Evolutionary conservation across 1,139 yeast species (phyloP).

Genomic region (Candida sanyaensis): DNA sequence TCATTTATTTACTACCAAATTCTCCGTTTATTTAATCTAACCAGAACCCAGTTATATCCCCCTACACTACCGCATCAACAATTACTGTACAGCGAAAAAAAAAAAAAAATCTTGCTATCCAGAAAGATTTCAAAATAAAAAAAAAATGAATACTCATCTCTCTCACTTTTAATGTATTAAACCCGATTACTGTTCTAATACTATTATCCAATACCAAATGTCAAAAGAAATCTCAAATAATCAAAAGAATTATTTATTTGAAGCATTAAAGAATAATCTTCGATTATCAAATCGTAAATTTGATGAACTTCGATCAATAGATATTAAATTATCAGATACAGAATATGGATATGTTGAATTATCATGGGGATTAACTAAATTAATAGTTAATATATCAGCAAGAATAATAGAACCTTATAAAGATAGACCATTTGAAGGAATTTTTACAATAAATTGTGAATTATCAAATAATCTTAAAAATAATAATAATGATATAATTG

Average conservation of each 20-base stretch:
- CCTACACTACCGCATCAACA: too few relatives aligned
- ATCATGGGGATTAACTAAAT: conserved; percentile 69
- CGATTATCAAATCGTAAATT: conserved; percentile 72
- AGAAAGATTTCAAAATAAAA: too few relatives aligned
- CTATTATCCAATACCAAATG: too few relatives aligned
- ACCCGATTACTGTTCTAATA: too few relatives aligned
- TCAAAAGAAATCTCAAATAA: conserved; percentile 57
- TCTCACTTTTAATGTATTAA: too few relatives aligned
- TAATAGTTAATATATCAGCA: conserved; percentile 79
- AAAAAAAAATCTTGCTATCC: too few relatives aligned
- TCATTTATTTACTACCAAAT: too few relatives aligned
- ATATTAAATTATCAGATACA: conserved; percentile 58
- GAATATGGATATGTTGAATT: conserved; percentile 84
- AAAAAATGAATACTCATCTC: conserved; percentile 1
- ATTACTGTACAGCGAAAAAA: too few relatives aligned
- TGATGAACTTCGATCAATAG: conserved; percentile 63
- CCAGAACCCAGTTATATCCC: too few relatives aligned
- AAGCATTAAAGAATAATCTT: conserved; percentile 60
- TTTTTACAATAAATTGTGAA: conserved; percentile 82
- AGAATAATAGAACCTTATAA: conserved; percentile 82
- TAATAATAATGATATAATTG: conserved; percentile 22
- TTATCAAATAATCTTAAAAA: conserved; percentile 26
- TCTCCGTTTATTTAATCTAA: not conserved
- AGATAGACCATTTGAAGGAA: conserved; percentile 92
- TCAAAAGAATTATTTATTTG: conserved; percentile 62